A percentile compares a stretch with the other conserved stretches of the same genome.
Conservation (phyloP, 2,329 filamentous ascomycete species). For the Arthroderma sp. region DNA sequence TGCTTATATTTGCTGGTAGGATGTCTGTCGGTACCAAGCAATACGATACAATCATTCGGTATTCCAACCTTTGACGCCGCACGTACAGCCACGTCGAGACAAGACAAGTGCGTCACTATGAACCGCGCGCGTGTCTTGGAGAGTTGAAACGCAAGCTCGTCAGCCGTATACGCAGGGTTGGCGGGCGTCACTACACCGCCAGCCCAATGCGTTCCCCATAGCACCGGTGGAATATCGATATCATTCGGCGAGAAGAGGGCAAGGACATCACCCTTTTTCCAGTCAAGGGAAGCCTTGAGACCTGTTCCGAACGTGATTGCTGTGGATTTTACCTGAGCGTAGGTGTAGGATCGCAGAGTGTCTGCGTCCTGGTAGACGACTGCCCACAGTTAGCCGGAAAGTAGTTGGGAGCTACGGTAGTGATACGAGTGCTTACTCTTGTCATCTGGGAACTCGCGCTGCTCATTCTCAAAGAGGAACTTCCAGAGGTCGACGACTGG, state of each 20-base stretch:
- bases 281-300: slow-evolving; percentile 60
- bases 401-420: background rate
- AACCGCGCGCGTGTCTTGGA: slow-evolving; percentile 63
- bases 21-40: slow-evolving; percentile 55
- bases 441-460: slow-evolving; percentile 54
- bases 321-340: slow-evolving; percentile 50
- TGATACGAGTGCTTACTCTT: slow-evolving; percentile 45
- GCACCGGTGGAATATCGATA: slow-evolving; percentile 67
- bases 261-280: slow-evolving; percentile 73
- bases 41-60: slow-evolving; percentile 56
- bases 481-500: slow-evolving; percentile 68
- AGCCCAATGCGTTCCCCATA: slow-evolving; percentile 71
- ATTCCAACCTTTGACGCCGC: slow-evolving; percentile 62
- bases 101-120: slow-evolving; percentile 58
- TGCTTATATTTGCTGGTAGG: slow-evolving; percentile 35
- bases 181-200: slow-evolving; percentile 73
- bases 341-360: slow-evolving; percentile 59
- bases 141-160: slow-evolving; percentile 76
- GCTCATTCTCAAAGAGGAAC: slow-evolving; percentile 60
- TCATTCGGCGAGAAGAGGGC: slow-evolving; percentile 74
- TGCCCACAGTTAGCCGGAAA: slow-evolving; percentile 27
- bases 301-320: slow-evolving; percentile 70
- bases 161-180: slow-evolving; percentile 73
- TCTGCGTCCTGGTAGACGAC: slow-evolving; percentile 68
- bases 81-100: slow-evolving; percentile 51